phyloP scores from a whole-genome alignment of 2,329 filamentous ascomycete genomes.

The Cucurbitaria berberidis region DNA sequence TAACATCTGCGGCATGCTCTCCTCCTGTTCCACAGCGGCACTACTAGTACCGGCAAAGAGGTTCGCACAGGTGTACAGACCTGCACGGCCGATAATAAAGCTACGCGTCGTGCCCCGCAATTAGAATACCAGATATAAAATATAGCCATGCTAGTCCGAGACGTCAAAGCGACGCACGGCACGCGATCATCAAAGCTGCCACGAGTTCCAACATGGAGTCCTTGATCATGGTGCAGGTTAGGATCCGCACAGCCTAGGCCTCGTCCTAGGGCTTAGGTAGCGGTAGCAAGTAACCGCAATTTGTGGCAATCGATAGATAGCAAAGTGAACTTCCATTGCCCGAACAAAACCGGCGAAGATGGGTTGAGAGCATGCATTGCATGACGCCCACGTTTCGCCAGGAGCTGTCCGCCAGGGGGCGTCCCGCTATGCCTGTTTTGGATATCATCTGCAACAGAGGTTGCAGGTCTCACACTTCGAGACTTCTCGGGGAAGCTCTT shows the following conservation, averaged over 20 bases:
- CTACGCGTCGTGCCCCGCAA: conserved; percentile 38
- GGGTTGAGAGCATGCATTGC: conserved; percentile 4
- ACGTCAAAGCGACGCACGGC: conserved; percentile 11
- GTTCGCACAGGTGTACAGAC: conserved; percentile 25
- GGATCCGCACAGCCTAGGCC: conserved; percentile 1
- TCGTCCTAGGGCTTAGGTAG: conserved; percentile 4
- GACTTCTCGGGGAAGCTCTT: conserved; percentile 31
- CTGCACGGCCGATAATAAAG: conserved; percentile 17
- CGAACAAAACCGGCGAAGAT: conserved; percentile 5
- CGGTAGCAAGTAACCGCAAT: conserved; percentile 4
- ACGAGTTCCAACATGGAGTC: neutral
- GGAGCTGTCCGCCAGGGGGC: conserved; percentile 7
- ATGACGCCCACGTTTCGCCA: conserved; percentile 20
- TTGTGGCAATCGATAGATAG: conserved; percentile 21
- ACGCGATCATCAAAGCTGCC: conserved; percentile 20
- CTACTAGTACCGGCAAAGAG: conserved; percentile 29
- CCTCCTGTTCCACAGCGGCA: conserved; percentile 28
- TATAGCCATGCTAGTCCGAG: conserved; percentile 6
- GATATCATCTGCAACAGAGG: conserved; percentile 16
- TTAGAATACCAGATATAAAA: conserved; percentile 31
- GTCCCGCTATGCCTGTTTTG: conserved; percentile 7
- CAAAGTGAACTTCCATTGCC: conserved; percentile 13
- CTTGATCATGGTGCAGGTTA: conserved; percentile 5
- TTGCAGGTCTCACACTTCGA: conserved; percentile 31
- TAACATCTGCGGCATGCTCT: conserved; percentile 17